phyloP scores from a whole-genome alignment of 306 rosid genomes.

The Lathyrus sativus region DNA sequence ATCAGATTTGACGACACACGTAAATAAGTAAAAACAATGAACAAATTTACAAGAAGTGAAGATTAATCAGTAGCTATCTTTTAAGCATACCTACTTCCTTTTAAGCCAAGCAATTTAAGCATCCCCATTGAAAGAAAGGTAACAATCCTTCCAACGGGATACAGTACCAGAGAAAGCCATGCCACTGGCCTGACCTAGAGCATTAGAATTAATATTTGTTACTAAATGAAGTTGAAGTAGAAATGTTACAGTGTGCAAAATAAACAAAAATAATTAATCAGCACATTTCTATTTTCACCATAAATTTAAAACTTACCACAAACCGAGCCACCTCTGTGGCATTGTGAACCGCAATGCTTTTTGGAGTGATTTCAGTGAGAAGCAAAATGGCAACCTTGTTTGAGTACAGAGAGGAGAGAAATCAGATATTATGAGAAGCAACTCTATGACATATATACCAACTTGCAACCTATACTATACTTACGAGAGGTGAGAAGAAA shows the following conservation, averaged over 20 bases:
- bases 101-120: slow-evolving; percentile 87
- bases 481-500: slow-evolving; percentile 22
- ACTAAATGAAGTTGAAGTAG: slow-evolving; percentile 29
- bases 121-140: slow-evolving; percentile 97
- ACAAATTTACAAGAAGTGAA: slow-evolving; percentile 18
- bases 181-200: slow-evolving; percentile 99
- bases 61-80: slow-evolving; percentile 34
- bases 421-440: slow-evolving; percentile 26
- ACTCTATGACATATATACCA: neutral
- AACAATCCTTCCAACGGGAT: slow-evolving; percentile 93
- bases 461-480: slow-evolving; percentile 11
- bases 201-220: slow-evolving; percentile 41
- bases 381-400: slow-evolving; percentile 93
- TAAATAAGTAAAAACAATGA: slow-evolving; percentile 24
- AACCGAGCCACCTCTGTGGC: slow-evolving; percentile 94
- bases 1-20: slow-evolving; percentile 28
- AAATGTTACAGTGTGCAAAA: slow-evolving; percentile 27
- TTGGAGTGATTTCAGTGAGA: slow-evolving; percentile 99
- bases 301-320: slow-evolving; percentile 73
- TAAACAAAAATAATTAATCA: slow-evolving; percentile 26
- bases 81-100: slow-evolving; percentile 84
- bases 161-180: slow-evolving; percentile 91
- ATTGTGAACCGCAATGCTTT: slow-evolving; percentile 96
- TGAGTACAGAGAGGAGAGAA: slow-evolving; percentile 33
- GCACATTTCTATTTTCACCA: slow-evolving; percentile 15